Percentiles rank a stretch among this genome's conserved stretches.
These are phyloP conservation scores for Lecanicillium sp. DNA, from an alignment of 2,329 filamentous ascomycete genomes.

Conservation along the genomic window DNA sequence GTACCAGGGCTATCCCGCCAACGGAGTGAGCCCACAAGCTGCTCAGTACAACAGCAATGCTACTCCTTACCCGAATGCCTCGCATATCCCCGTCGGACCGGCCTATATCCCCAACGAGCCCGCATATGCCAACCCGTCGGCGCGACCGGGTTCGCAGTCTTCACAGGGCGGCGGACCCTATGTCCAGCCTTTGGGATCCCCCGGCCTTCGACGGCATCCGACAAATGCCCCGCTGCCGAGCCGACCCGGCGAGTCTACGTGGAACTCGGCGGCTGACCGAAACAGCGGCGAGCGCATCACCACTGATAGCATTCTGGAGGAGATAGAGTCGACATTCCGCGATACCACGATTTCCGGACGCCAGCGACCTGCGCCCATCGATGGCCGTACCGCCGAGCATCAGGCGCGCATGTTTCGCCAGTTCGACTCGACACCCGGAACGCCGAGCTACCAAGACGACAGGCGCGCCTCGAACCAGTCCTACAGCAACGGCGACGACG, in stretches of 20 bases:
- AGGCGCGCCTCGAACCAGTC: slow-evolving; percentile 18
- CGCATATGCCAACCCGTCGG: slow-evolving; percentile 37
- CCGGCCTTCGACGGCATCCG: slow-evolving; percentile 49
- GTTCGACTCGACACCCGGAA: slow-evolving; percentile 47
- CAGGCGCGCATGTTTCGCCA: slow-evolving; percentile 42
- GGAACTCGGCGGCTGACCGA: slow-evolving; percentile 38
- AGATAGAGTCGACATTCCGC: slow-evolving; percentile 47
- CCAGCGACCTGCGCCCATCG: slow-evolving; percentile 36
- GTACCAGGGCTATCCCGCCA: slow-evolving; percentile 33
- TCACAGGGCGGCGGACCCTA: slow-evolving; percentile 43
- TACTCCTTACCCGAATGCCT: slow-evolving; percentile 45
- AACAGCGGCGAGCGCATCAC: slow-evolving; percentile 33
- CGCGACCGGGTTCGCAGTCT: slow-evolving; percentile 44
- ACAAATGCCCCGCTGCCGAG: slow-evolving; percentile 56
- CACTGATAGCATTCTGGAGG: slow-evolving; percentile 51
- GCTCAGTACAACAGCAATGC: slow-evolving; percentile 31
- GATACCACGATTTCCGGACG: slow-evolving; percentile 19
- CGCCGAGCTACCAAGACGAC: slow-evolving; percentile 24
- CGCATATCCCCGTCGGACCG: slow-evolving; percentile 48
- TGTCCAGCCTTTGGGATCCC: slow-evolving; percentile 34
- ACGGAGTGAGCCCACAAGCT: slow-evolving; percentile 34
- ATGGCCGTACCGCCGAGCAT: slow-evolving; percentile 42
- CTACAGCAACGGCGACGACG: slow-evolving; percentile 44
- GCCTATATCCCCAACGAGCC: slow-evolving; percentile 43
- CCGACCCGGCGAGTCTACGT: slow-evolving; percentile 40